These are phyloP conservation scores for Sherardia arvensis DNA, from an alignment of 257 asterid genomes.

Conservation along the genomic window DNA sequence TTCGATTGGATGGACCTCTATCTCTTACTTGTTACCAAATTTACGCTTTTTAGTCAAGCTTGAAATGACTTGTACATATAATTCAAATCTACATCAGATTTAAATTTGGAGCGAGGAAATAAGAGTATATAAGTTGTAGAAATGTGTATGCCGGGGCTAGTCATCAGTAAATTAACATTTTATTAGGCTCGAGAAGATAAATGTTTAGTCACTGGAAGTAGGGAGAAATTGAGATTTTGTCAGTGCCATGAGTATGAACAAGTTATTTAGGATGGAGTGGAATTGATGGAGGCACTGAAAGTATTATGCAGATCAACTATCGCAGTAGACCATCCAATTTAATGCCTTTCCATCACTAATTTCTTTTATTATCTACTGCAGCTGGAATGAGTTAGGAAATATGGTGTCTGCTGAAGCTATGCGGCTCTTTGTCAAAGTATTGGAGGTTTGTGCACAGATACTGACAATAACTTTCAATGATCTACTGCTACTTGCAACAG, in stretches of 20 bases:
- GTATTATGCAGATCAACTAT: neutral
- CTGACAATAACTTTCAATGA: slow-evolving; percentile 10
- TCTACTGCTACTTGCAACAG: slow-evolving; percentile 2
- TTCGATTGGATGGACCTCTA: slow-evolving; percentile 21
- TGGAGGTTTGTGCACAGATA: slow-evolving; percentile 56
- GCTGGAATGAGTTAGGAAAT: slow-evolving; percentile 92
- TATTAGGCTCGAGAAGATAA: neutral
- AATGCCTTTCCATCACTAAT: neutral
- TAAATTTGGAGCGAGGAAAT: neutral
- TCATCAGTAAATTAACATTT: neutral
- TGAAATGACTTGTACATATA: neutral
- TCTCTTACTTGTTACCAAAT: slow-evolving; percentile 8
- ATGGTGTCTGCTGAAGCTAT: slow-evolving; percentile 91
- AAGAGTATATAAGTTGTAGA: neutral
- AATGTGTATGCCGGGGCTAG: neutral
- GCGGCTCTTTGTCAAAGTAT: slow-evolving; percentile 95
- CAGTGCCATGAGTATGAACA: neutral
- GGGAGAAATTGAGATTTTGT: neutral
- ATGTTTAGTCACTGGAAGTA: neutral
- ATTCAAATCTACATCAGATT: neutral
- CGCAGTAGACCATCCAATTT: neutral
- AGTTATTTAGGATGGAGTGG: neutral
- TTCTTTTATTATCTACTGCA: slow-evolving; percentile 17
- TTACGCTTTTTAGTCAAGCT: neutral
- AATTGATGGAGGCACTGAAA: neutral